Evolutionary conservation across 257 asterid species (phyloP).

Genomic region (Capsicum chinense): DNA sequence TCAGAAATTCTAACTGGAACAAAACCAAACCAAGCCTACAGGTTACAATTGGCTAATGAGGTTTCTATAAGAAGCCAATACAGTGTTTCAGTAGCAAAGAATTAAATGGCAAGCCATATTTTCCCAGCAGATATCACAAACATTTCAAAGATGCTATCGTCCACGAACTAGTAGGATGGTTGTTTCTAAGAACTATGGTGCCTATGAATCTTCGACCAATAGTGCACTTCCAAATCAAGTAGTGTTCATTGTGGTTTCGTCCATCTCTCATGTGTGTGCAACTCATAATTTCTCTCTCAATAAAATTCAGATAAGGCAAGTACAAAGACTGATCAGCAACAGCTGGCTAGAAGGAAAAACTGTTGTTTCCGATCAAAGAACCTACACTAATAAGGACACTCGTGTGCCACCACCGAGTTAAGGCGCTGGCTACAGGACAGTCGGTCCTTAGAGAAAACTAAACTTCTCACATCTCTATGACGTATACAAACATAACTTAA

Average conservation of each 20-base stretch:
- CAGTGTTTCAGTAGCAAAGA: background rate
- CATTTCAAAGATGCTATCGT: background rate
- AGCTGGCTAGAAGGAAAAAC: background rate
- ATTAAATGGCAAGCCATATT: background rate
- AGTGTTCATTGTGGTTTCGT: background rate
- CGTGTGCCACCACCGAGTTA: background rate
- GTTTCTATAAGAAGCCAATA: background rate
- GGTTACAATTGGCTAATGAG: background rate
- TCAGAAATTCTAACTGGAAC: background rate
- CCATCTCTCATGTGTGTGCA: background rate
- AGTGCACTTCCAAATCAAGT: no score
- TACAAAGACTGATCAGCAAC: background rate
- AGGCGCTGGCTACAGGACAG: background rate
- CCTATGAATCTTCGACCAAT: background rate
- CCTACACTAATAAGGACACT: background rate
- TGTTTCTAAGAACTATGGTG: background rate
- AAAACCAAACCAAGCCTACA: background rate
- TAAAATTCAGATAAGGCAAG: background rate
- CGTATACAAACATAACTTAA: no score
- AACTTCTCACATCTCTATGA: background rate
- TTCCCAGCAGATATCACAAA: background rate
- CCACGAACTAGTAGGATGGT: background rate
- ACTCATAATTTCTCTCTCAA: background rate
- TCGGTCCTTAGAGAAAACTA: background rate
- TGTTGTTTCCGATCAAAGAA: background rate